Base-by-base conservation (phyloP, 1,284 basidiomycete genomes). In the Naganishia sp. region DNA sequence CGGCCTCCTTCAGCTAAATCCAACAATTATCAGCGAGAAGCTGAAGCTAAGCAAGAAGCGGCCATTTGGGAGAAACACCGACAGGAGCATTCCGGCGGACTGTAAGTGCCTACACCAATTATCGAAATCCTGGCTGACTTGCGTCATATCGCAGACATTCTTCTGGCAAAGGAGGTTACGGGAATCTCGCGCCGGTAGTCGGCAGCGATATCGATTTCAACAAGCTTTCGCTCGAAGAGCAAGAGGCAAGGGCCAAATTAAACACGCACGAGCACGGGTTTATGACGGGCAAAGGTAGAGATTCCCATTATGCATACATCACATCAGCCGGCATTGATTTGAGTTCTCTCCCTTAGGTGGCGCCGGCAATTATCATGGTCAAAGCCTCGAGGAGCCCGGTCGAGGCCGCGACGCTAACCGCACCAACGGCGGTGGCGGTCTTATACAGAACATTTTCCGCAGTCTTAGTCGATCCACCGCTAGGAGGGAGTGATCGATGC, bases 381-480 rank as follows among this genome's bases (percentile, higher is more conserved):
- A 54, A 54, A 54, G 41, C 39, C 66, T 67, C 5, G 71, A 70
- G 11, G 73, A 73, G 28, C 69, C 64, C 49, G 72, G 72, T n/a
- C 71, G 74, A 25, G 72, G 72, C 11, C 66, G 73, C 47, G 71
- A 64, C 18, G 58, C 69, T 41, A 64, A 66, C 18, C 67, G 68
- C 10, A 65, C 64, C 6, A 68, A 71, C 56, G 71, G 72, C 25
- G 72, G 57, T 6, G 51, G 71, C 46, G 75, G 78, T 18, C 66
- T 80, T n/a, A 66, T 80, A 13, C 74, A 74, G 49, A 78, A 72
- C 64, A 73, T 79, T 49, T 49, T 79, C 61, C 69, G 79, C 42
- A 75, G 73, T 66, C 61, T 80, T 43, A 76, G 74, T 65, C 71
- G 77, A n/a, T 76, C 77, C 0, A 67, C 74, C 21, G 65, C 50